Percentiles rank a stretch among this genome's conserved stretches.
These are phyloP conservation scores for Komagataella mondaviorum DNA, from an alignment of 805 yeast genomes.

Conservation along the genomic window DNA sequence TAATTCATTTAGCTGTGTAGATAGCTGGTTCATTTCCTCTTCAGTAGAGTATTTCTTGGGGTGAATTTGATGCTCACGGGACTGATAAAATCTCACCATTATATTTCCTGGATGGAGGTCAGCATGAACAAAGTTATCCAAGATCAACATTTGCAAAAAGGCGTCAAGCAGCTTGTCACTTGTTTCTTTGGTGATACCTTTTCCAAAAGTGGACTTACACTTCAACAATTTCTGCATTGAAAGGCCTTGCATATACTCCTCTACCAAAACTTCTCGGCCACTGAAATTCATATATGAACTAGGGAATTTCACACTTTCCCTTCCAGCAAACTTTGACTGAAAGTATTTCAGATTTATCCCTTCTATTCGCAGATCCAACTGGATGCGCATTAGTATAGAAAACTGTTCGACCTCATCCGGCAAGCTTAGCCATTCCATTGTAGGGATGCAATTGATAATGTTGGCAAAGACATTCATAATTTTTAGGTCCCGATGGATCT, in stretches of 20 bases:
- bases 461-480: conserved; percentile 78
- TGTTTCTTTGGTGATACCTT: conserved; percentile 45
- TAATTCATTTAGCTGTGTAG: conserved; percentile 23
- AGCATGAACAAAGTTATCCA: conserved; percentile 92
- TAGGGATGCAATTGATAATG: conserved; percentile 60
- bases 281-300: conserved; percentile 53
- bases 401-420: conserved; percentile 93
- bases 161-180: conserved; percentile 83
- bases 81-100: conserved; percentile 48
- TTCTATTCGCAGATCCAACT: conserved; percentile 82
- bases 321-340: conserved; percentile 46
- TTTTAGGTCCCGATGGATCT: conserved; percentile 65
- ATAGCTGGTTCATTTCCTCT: conserved; percentile 30
- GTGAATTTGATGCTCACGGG: conserved; percentile 21
- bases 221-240: conserved; percentile 64
- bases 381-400: conserved; percentile 72
- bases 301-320: conserved; percentile 64
- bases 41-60: conserved; percentile 28
- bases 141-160: conserved; percentile 80
- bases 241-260: conserved; percentile 73
- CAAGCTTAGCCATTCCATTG: conserved; percentile 94
- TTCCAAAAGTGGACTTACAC: conserved; percentile 28
- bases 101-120: conserved; percentile 97
- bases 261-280: conserved; percentile 65
- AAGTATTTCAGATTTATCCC: conserved; percentile 68